Conservation (phyloP, 352 stramenopile species). For the Thalassiosira delicatula region DNA sequence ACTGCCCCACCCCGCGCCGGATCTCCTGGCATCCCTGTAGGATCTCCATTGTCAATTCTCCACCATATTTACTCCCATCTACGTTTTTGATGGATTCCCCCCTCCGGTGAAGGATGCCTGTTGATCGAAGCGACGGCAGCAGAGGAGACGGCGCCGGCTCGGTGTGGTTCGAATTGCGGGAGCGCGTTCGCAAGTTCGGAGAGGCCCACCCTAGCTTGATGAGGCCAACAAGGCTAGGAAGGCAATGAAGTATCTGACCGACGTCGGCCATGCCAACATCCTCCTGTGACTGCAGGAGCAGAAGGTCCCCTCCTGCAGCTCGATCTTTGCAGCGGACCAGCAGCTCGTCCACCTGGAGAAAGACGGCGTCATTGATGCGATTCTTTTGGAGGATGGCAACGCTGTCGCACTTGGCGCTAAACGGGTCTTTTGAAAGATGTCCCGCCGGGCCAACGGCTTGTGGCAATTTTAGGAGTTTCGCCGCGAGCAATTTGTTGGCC, state of each 20-base stretch:
- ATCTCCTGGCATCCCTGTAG: neutral
- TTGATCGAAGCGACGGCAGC: too few species aligned
- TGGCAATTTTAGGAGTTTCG: slow-evolving; percentile 13
- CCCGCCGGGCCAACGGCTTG: neutral
- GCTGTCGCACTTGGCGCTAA: neutral
- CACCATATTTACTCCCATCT: neutral
- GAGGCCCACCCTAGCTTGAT: too few species aligned
- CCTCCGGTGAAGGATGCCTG: neutral
- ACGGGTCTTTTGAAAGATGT: slow-evolving; percentile 15
- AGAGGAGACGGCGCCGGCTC: neutral
- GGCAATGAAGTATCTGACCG: slow-evolving; percentile 11
- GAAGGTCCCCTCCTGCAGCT: neutral
- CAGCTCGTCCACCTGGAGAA: neutral
- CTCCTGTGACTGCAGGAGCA: slow-evolving; percentile 10
- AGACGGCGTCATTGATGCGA: slow-evolving; percentile 15
- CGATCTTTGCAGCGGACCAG: slow-evolving; percentile 10
- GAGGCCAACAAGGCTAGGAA: neutral
- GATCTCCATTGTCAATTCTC: neutral
- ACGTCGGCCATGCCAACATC: slow-evolving; percentile 6
- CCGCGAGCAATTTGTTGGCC: too few species aligned
- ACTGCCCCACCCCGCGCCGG: neutral
- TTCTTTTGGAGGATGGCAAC: slow-evolving; percentile 14
- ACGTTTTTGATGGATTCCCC: slow-evolving; percentile 8
- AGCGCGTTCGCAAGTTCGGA: neutral
- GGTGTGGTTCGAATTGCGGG: neutral